Percentiles rank a stretch among this genome's conserved stretches.
These are phyloP conservation scores for Salicornia ramosissima DNA, from an alignment of 148 eudicot genomes.

Conservation along the genomic window DNA sequence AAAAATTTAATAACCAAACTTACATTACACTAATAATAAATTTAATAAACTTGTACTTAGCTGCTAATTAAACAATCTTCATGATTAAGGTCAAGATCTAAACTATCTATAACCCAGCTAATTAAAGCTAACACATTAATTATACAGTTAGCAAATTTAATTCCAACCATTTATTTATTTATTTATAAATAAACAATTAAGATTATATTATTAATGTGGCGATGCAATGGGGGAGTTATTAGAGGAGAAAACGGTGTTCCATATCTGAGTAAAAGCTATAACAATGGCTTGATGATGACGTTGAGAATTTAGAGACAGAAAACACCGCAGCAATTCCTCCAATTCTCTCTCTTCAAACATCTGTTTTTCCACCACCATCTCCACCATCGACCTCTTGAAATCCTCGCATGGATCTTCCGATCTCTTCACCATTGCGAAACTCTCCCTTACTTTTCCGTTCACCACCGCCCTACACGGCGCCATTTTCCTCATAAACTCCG, in stretches of 20 bases:
- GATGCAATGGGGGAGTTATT: not conserved
- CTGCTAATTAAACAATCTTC: too few relatives aligned
- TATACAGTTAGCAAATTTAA: too few relatives aligned
- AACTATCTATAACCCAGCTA: not conserved
- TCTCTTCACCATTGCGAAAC: slow-evolving; percentile 72
- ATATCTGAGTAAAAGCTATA: slow-evolving; percentile 64
- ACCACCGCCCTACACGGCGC: slow-evolving; percentile 49
- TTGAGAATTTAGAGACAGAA: slow-evolving; percentile 52
- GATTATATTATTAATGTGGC: not conserved
- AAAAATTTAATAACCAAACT: too few relatives aligned
- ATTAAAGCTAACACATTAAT: too few relatives aligned
- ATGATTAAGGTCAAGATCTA: not conserved
- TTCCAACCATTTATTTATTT: too few relatives aligned
- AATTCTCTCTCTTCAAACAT: slow-evolving; percentile 60
- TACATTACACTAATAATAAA: too few relatives aligned
- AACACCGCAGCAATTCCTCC: slow-evolving; percentile 64
- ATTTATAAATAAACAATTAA: not conserved
- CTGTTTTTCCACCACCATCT: slow-evolving; percentile 86
- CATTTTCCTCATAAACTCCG: slow-evolving; percentile 64
- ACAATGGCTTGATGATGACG: slow-evolving; percentile 59
- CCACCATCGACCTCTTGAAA: slow-evolving; percentile 74
- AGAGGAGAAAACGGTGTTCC: slow-evolving; percentile 43
- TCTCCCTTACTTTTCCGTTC: slow-evolving; percentile 81
- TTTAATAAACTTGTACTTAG: not conserved
- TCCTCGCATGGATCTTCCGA: slow-evolving; percentile 73